These are phyloP conservation scores for Fusarium fracticaudum DNA, from an alignment of 2,329 filamentous ascomycete genomes.

Conservation along the genomic window DNA sequence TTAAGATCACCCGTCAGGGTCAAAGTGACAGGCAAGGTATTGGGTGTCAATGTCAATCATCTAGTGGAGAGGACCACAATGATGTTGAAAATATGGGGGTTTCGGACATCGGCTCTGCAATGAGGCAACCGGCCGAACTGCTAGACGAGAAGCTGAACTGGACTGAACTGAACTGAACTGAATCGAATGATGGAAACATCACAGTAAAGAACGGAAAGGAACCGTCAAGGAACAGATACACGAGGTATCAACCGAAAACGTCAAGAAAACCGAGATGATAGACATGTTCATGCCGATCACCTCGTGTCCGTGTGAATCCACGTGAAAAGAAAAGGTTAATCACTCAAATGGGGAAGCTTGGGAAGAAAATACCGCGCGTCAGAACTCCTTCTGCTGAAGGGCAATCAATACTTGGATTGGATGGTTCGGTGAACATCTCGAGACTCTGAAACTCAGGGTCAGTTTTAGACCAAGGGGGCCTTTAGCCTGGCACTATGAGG, in stretches of 20 bases:
- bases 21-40: neutral
- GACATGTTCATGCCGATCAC: conserved; percentile 11
- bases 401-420: neutral
- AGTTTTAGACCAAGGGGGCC: conserved; percentile 30
- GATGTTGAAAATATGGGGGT: neutral
- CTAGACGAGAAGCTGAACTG: neutral
- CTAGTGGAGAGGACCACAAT: neutral
- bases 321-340: conserved; percentile 9
- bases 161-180: neutral
- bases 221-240: neutral
- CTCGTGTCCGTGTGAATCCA: conserved; percentile 20
- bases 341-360: neutral
- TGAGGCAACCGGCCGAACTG: neutral
- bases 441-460: conserved; percentile 39
- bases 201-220: neutral
- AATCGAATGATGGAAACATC: neutral
- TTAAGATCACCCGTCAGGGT: conserved; percentile 22
- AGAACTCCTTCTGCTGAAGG: neutral
- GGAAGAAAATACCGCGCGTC: conserved; percentile 7
- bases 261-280: neutral
- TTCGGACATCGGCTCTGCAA: neutral
- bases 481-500: conserved; percentile 8
- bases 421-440: conserved; percentile 28
- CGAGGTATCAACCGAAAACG: neutral
- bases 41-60: neutral